Conservation (phyloP, 768 basidiomycete genomes). For the Trametes cinnabarina region DNA sequence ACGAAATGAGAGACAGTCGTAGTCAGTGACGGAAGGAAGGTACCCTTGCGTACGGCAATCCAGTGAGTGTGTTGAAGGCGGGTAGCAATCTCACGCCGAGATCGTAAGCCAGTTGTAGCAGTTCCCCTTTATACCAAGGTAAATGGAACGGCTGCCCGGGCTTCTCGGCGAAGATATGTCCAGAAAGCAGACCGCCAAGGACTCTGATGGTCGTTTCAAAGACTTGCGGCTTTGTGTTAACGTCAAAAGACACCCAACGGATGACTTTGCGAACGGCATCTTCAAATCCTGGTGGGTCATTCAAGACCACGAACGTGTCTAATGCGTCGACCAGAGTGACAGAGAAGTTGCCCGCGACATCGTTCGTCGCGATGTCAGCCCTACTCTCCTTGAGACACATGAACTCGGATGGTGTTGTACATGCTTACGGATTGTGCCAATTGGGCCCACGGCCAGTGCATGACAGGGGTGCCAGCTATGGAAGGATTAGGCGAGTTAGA, state of each 20-base stretch:
- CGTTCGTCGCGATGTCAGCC: slow-evolving; percentile 77
- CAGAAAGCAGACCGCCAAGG: slow-evolving; percentile 85
- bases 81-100: slow-evolving; percentile 84
- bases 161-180: slow-evolving; percentile 76
- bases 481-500: background rate
- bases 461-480: slow-evolving; percentile 81
- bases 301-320: slow-evolving; percentile 87
- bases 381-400: slow-evolving; percentile 28
- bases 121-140: slow-evolving; percentile 82
- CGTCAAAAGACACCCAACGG: slow-evolving; percentile 83
- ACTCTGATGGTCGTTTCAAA: slow-evolving; percentile 97
- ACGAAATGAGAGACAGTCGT: slow-evolving; percentile 3
- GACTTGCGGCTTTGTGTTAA: slow-evolving; percentile 95
- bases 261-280: slow-evolving; percentile 82
- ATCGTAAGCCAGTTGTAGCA: slow-evolving; percentile 79
- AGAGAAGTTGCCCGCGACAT: slow-evolving; percentile 93
- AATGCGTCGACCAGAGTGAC: slow-evolving; percentile 79
- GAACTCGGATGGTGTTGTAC: background rate
- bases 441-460: slow-evolving; percentile 88
- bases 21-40: slow-evolving; percentile 5
- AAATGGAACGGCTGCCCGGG: slow-evolving; percentile 66
- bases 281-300: slow-evolving; percentile 76
- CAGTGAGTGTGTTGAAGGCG: slow-evolving; percentile 89
- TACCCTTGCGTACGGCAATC: slow-evolving; percentile 89
- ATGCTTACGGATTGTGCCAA: slow-evolving; percentile 74